These are phyloP conservation scores for Eremochloa ophiuroides DNA, from an alignment of 176 grass and related monocot species.

Conservation along the genomic window DNA sequence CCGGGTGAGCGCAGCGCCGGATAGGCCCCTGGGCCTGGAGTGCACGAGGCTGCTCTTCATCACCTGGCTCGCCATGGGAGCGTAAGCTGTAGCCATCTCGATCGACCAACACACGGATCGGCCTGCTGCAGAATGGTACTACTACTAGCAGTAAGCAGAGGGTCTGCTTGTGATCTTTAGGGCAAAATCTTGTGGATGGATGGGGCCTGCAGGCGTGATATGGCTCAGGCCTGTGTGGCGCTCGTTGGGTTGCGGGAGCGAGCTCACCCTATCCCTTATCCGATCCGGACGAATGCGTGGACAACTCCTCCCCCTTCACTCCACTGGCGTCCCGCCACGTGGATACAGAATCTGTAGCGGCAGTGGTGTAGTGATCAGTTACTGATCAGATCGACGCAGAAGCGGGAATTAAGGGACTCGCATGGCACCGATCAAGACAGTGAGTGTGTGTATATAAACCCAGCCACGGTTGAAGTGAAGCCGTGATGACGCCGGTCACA, in stretches of 20 bases:
- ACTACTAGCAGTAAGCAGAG: not conserved
- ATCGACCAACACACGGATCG: not conserved
- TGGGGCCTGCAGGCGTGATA: slow-evolving; percentile 23
- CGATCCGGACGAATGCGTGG: not conserved
- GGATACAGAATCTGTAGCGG: not conserved
- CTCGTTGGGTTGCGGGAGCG: not conserved
- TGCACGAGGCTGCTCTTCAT: slow-evolving; percentile 47
- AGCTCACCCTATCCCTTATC: slow-evolving; percentile 46
- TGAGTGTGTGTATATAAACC: no score
- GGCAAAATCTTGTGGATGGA: not conserved
- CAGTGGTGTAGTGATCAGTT: no score
- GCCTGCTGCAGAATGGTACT: slow-evolving; percentile 20
- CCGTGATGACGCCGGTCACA: no score
- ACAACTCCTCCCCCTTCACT: slow-evolving; percentile 12
- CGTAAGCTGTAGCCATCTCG: slow-evolving; percentile 73
- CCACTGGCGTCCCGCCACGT: not conserved
- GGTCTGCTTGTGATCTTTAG: slow-evolving; percentile 20
- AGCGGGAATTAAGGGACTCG: no score
- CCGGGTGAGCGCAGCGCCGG: slow-evolving; percentile 37
- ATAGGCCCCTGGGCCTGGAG: slow-evolving; percentile 56
- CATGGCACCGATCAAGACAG: no score
- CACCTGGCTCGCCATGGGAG: slow-evolving; percentile 85
- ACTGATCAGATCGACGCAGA: no score
- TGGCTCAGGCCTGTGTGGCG: slow-evolving; percentile 28
- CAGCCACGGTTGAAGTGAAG: no score